Evolutionary conservation across 352 stramenopile species (phyloP), one percentile per base, ranked within the genome.

Genomic region (Peronospora tabacina): DNA sequence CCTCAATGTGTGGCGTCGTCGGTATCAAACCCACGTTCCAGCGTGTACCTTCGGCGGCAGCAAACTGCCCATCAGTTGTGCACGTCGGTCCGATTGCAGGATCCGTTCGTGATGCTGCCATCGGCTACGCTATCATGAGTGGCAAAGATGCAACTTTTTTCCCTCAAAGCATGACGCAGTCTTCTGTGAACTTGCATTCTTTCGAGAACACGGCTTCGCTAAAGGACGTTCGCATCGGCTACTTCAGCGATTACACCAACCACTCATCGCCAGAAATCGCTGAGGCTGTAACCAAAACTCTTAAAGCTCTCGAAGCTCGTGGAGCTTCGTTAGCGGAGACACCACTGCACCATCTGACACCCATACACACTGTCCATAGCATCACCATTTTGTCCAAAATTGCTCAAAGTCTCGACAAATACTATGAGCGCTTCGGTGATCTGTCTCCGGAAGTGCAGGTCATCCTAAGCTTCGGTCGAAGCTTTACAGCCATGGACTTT

Each of bases 21-120:
- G 90, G 90, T 4, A 63, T 97, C 39, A 95, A 95, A 38, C 75
- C 86, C 7, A 94, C 79, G n/a, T 96, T 90, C 53, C 63, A 76
- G 45, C 75, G 83, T 7, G 61, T 92, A 40, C 77, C 82, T 32
- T 70, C 72, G n/a, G 39, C 85, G 33, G 67, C 70, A 12, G 45
- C 63, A 2, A 67, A 76, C 34, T 79, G 70, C 10, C 73, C 70
- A 4, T 95, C 77, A 1, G 52, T 96, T 13, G 65, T 64, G 15
- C 79, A 95, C 46, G 61, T 87, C 11, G 88, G 88, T 0, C 85
- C 85, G 0, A 87, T 97, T 30, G 82, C 85, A 17, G 70, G 61
- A 16, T 87, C 50, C 22, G 72, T 95, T 11, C 68, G 76, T 8
- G 88, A 97, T 47, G 76, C 72, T 13, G 83, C 84, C 12, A 63